A percentile compares a stretch with the other conserved stretches of the same genome.
These are phyloP conservation scores for Lipomyces yamanashiensis DNA, from an alignment of 805 yeast species.

Conservation along the genomic window DNA sequence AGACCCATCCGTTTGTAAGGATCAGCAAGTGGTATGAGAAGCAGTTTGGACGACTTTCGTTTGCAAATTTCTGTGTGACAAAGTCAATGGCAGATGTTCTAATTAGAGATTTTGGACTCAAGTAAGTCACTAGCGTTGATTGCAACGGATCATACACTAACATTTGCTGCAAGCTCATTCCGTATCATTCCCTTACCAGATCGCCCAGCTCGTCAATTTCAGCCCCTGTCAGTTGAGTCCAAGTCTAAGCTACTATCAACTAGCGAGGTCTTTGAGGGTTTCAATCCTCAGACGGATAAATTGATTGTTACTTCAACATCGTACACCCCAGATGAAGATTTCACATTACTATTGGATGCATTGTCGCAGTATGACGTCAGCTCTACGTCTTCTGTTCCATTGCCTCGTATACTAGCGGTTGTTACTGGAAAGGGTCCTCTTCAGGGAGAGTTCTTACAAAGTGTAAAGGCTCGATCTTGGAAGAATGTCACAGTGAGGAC, in stretches of 20 bases:
- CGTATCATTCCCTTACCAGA: constrained; percentile 75
- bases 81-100: constrained; percentile 69
- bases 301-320: constrained; percentile 88
- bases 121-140: constrained; percentile 23
- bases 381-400: constrained; percentile 17
- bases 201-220: constrained; percentile 75
- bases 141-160: not conserved
- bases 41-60: constrained; percentile 61
- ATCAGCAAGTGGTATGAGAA: constrained; percentile 67
- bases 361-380: constrained; percentile 60
- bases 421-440: constrained; percentile 98
- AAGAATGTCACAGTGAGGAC: constrained; percentile 60
- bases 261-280: constrained; percentile 45
- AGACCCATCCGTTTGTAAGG: constrained; percentile 64
- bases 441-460: constrained; percentile 59
- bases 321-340: constrained; percentile 95
- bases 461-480: constrained; percentile 50
- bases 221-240: constrained; percentile 51
- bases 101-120: constrained; percentile 58
- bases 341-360: constrained; percentile 69
- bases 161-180: constrained; percentile 34
- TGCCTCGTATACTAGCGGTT: constrained; percentile 57
- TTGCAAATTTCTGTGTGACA: constrained; percentile 80
- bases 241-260: constrained; percentile 45
- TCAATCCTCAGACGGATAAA: constrained; percentile 53